These are phyloP conservation scores for Cordyceps tenuipes DNA, from an alignment of 2,329 filamentous ascomycete species.

Conservation along the genomic window DNA sequence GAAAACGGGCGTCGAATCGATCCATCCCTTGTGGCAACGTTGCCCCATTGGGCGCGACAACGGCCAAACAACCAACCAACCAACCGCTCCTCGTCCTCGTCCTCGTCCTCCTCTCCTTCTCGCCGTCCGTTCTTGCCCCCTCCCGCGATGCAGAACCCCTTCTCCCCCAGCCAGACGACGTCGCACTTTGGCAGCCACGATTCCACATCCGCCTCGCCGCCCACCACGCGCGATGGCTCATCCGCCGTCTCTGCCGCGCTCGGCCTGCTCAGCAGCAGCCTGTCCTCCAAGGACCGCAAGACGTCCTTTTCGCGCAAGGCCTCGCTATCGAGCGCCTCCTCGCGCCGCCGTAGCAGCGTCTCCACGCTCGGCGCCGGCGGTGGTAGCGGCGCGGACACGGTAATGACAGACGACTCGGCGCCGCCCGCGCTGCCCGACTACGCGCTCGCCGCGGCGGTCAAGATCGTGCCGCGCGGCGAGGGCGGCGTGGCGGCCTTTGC, in stretches of 20 bases:
- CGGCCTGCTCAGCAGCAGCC: slow-evolving; percentile 4
- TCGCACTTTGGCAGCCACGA: slow-evolving; percentile 24
- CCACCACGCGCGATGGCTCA: slow-evolving; percentile 28
- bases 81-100: too few relatives aligned
- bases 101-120: too few relatives aligned
- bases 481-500: slow-evolving; percentile 12
- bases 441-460: slow-evolving; percentile 41
- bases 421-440: slow-evolving; percentile 49
- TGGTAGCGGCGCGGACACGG: slow-evolving; percentile 20
- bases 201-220: slow-evolving; percentile 24
- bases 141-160: slow-evolving; percentile 4
- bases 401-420: slow-evolving; percentile 36
- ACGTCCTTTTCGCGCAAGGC: slow-evolving; percentile 46
- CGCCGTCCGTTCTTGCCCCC: background rate
- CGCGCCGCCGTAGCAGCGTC: slow-evolving; percentile 30
- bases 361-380: slow-evolving; percentile 25
- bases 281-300: slow-evolving; percentile 37
- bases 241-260: background rate
- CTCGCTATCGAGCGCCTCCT: slow-evolving; percentile 37
- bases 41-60: too few relatives aligned
- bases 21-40: too few relatives aligned
- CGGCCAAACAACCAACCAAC: too few relatives aligned
- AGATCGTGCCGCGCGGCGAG: slow-evolving; percentile 25
- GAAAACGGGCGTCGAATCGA: background rate
- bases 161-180: background rate